A percentile compares a stretch with the other conserved stretches of the same genome.
These are phyloP conservation scores for Coelastrella sp. DNA, from an alignment of 139 green algal genomes.

Conservation along the genomic window DNA sequence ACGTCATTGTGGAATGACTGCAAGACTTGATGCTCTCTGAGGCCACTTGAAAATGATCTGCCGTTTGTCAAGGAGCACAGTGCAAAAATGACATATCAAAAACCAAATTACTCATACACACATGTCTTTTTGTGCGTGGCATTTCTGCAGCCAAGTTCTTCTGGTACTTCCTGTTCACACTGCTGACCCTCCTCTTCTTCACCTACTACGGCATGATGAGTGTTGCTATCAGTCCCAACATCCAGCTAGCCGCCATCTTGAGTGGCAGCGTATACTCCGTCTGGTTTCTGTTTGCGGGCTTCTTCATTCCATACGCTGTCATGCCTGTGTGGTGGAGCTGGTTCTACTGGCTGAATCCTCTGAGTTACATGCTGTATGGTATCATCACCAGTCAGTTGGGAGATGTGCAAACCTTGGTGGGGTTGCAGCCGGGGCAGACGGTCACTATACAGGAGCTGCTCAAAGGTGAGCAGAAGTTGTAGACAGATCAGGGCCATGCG, in stretches of 20 bases:
- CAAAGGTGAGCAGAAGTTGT: not conserved
- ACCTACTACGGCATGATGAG: constrained; percentile 66
- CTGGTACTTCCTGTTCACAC: constrained; percentile 68
- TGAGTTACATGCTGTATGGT: constrained; percentile 42
- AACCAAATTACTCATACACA: too few species aligned
- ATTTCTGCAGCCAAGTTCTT: constrained; percentile 63
- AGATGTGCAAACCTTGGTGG: not conserved
- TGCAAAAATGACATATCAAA: too few species aligned
- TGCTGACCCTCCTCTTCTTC: constrained; percentile 69
- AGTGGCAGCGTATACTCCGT: constrained; percentile 11
- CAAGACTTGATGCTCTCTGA: too few species aligned
- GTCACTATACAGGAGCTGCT: constrained; percentile 31
- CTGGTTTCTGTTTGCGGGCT: constrained; percentile 28
- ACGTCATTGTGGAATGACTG: too few species aligned
- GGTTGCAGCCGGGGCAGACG: not conserved
- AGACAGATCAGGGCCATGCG: too few species aligned
- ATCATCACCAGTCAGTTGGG: constrained; percentile 34
- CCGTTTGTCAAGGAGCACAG: too few species aligned
- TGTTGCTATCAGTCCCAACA: constrained; percentile 64
- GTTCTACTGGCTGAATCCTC: constrained; percentile 40
- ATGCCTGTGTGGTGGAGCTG: constrained; percentile 44
- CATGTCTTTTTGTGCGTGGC: not conserved
- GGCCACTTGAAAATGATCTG: too few species aligned
- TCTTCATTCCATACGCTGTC: constrained; percentile 32
- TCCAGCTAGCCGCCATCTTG: constrained; percentile 56